These are phyloP conservation scores for Candida gorgasii DNA, from an alignment of 805 yeast genomes.

Conservation along the genomic window DNA sequence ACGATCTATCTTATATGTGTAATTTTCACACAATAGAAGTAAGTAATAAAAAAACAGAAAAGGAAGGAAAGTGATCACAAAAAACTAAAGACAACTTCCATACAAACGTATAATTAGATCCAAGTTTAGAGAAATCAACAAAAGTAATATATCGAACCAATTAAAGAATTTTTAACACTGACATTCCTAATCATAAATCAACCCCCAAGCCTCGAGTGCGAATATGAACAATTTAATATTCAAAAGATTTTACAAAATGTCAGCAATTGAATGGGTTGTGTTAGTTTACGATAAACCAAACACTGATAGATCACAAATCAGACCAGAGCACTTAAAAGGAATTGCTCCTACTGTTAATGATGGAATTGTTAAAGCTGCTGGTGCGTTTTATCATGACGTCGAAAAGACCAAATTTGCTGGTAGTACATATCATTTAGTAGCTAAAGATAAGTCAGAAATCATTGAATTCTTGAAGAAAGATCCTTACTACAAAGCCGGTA, in stretches of 20 bases:
- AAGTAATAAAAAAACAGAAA: too few species aligned
- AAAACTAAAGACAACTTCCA: too few species aligned
- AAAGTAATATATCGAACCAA: too few species aligned
- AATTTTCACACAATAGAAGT: too few species aligned
- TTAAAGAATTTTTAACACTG: too few species aligned
- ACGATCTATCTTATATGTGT: too few species aligned
- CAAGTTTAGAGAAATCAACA: too few species aligned
- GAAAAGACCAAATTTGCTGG: conserved; percentile 62
- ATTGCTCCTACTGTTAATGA: conserved; percentile 33
- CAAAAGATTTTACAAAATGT: conserved; percentile 17
- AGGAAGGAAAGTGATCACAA: too few species aligned
- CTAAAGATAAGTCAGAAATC: conserved; percentile 66
- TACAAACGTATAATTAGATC: too few species aligned
- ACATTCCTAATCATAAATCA: too few species aligned
- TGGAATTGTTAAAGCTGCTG: conserved; percentile 44
- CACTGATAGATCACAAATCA: conserved; percentile 51
- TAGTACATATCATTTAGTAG: conserved; percentile 61
- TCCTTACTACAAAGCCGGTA: conserved; percentile 60
- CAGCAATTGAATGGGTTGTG: conserved; percentile 59
- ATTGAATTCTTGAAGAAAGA: conserved; percentile 64
- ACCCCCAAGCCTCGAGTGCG: too few species aligned
- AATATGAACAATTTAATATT: conserved; percentile 10
- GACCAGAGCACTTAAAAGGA: conserved; percentile 48
- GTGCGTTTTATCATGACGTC: conserved; percentile 43
- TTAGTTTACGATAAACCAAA: conserved; percentile 70